Conservation (phyloP, 768 basidiomycete species). For the Mycena indigotica region DNA sequence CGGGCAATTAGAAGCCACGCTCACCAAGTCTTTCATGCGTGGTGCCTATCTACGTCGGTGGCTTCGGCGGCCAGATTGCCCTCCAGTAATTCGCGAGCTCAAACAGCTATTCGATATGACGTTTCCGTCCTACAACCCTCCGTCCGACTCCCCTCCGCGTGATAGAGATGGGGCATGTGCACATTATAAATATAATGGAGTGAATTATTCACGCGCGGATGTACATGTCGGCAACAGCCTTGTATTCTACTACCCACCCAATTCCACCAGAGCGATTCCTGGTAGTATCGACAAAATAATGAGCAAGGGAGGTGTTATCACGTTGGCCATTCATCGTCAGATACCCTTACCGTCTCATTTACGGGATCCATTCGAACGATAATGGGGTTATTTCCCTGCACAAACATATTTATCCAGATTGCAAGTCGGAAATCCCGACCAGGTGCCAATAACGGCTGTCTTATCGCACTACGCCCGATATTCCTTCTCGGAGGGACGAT, state of each 20-base stretch:
- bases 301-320: neutral
- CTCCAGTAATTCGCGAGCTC: neutral
- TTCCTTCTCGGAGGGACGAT: neutral
- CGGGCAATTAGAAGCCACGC: slow-evolving; percentile 3
- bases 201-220: slow-evolving; percentile 3
- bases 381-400: slow-evolving; percentile 1
- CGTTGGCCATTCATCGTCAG: slow-evolving; percentile 1
- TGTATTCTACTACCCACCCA: slow-evolving; percentile 1
- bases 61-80: slow-evolving; percentile 7
- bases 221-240: slow-evolving; percentile 5
- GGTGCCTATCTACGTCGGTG: slow-evolving; percentile 4
- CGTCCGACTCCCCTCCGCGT: neutral
- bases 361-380: slow-evolving; percentile 8
- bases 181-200: neutral
- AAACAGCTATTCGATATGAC: slow-evolving; percentile 7
- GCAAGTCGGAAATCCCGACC: neutral
- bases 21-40: slow-evolving; percentile 5
- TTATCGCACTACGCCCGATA: neutral
- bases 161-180: neutral
- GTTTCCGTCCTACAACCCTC: slow-evolving; percentile 1
- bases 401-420: slow-evolving; percentile 3
- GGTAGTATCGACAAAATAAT: slow-evolving; percentile 4
- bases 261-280: neutral
- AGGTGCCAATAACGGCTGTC: neutral
- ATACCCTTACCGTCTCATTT: neutral